phyloP scores from a whole-genome alignment of 1,284 basidiomycete genomes.

The Cutaneotrichosporon cutaneum region DNA sequence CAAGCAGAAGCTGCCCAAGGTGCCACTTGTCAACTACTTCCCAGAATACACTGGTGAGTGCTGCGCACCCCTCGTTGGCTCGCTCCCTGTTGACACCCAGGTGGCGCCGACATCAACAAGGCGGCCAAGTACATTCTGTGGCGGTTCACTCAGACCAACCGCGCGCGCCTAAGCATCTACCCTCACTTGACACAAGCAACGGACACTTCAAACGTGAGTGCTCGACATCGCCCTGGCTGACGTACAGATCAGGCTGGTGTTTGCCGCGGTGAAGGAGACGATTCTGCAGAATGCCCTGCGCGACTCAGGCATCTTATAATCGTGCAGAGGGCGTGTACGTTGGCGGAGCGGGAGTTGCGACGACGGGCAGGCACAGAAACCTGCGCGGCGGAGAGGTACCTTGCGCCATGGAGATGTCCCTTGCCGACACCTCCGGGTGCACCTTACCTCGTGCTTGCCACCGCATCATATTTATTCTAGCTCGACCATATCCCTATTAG shows the following conservation, averaged over 20 bases:
- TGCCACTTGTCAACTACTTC: constrained; percentile 83
- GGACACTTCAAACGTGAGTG: constrained; percentile 65
- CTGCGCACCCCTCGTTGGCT: no score
- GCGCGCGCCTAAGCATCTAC: constrained; percentile 82
- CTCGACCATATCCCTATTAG: not conserved
- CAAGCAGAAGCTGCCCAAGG: constrained; percentile 85
- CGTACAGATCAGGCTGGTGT: constrained; percentile 72
- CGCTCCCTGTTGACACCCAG: constrained; percentile 4
- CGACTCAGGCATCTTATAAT: constrained; percentile 51
- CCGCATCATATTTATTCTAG: not conserved
- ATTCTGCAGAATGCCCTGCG: constrained; percentile 66
- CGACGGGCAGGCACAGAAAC: not conserved
- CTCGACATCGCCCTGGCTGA: not conserved
- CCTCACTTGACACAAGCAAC: constrained; percentile 71
- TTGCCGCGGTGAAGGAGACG: constrained; percentile 97
- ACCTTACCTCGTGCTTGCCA: not conserved
- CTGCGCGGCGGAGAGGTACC: not conserved
- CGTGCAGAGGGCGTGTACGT: not conserved
- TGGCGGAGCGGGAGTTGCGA: not conserved
- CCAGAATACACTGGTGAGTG: constrained; percentile 77
- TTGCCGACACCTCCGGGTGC: not conserved
- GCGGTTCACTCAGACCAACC: constrained; percentile 94
- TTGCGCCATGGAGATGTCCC: not conserved
- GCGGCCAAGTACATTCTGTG: constrained; percentile 97
- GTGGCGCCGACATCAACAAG: constrained; percentile 92